Percentiles rank a stretch among this genome's conserved stretches.
Evolutionary conservation across 768 basidiomycete genomes (phyloP).

Genomic region (Lentinula raphanica): DNA sequence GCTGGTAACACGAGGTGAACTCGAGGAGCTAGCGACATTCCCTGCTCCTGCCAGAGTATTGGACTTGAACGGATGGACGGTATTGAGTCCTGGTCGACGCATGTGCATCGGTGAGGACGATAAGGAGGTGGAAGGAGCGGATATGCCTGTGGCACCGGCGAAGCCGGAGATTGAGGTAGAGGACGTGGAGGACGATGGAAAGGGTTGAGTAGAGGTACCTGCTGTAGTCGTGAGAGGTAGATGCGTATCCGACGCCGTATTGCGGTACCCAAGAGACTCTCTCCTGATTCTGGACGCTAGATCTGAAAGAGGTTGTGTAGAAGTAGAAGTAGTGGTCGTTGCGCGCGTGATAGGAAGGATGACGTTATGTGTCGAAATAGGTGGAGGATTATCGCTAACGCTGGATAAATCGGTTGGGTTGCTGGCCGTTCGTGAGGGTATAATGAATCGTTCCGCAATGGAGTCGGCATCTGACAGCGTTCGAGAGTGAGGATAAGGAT

Average conservation of each 20-base stretch:
- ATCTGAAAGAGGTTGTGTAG: conserved; percentile 13
- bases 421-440: conserved; percentile 19
- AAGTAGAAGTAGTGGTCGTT: conserved; percentile 9
- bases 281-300: conserved; percentile 5
- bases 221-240: conserved; percentile 11
- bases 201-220: neutral
- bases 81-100: conserved; percentile 25
- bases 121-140: neutral
- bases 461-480: conserved; percentile 1
- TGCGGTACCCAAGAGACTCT: conserved; percentile 4
- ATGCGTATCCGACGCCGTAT: neutral
- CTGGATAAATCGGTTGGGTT: neutral
- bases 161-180: neutral
- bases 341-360: conserved; percentile 7
- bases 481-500: neutral
- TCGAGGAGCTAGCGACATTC: conserved; percentile 13
- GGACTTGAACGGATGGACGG: conserved; percentile 35
- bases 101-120: conserved; percentile 23
- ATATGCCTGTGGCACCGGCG: neutral
- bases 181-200: neutral
- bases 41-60: conserved; percentile 25
- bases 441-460: conserved; percentile 32
- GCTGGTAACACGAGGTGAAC: neutral
- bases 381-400: neutral
- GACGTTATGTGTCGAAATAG: neutral